Evolutionary conservation across 768 basidiomycete genomes (phyloP), one percentile per base, ranked within the genome.

Genomic region (Agaricus sinodeliciosus): DNA sequence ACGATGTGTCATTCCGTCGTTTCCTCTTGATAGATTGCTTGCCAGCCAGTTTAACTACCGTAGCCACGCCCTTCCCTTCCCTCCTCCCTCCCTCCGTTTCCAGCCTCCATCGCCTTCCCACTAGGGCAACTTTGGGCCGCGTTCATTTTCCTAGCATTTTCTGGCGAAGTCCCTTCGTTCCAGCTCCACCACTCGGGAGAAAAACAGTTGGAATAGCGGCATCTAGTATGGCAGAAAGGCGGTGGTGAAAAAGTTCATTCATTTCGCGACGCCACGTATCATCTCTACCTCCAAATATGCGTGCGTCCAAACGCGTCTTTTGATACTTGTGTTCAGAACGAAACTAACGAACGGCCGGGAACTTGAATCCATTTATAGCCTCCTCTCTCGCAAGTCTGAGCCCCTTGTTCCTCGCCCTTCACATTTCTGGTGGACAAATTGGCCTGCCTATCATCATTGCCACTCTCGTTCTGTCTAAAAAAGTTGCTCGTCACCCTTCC

Each of bases 391-490:
- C 58, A 35, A 58, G 64, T 43, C 58, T 80, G 22, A 59, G 62
- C 11, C 55, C 73, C 19, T 61, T 67, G 6, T 82, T 71, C 60
- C 66, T 81, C 48, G 66, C 65, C 18, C 65, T 84, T 6, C 74
- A 79, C 49, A 67, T 80, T 22, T 56, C 68, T 36, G 82, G 79
- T 31, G 81, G 80, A 1, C 76, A 82, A 51, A 61, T 80, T 39
- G 73, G 77, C 42, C 63, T 82, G 11, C 79, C 78, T 12, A 55
- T 77, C 9, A 66, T 82, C 36, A 63, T 82, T 28, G 55, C 70
- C 11, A 79, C 75, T 9, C 73, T 74, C 45, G 58, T 76, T 15
- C 54, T 73, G 19, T 73, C 70, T 11, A 75, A 69, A 58, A 71
- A 67, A 40, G 62, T 73, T 25, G 63, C 67, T 35, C 74, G 77